Percentiles rank a stretch among this genome's conserved stretches.
Evolutionary conservation across 2,329 filamentous ascomycete species (phyloP).

Genomic region (Cytospora mali): DNA sequence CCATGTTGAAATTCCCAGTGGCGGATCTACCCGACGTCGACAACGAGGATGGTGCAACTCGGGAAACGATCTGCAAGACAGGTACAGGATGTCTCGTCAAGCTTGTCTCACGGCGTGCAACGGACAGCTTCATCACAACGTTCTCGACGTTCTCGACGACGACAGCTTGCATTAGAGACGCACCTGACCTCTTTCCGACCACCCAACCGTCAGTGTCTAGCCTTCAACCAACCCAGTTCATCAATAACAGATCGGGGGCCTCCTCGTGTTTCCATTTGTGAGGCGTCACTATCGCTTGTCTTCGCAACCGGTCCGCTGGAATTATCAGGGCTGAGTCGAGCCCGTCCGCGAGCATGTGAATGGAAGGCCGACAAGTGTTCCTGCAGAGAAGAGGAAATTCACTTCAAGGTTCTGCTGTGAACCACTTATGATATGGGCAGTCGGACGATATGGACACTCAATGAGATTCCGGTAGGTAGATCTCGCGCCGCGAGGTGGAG

Average conservation of each 20-base stretch:
- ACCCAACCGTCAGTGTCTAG: neutral
- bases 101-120: conserved; percentile 10
- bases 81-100: conserved; percentile 1
- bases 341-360: neutral
- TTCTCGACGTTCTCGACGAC: neutral
- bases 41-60: conserved; percentile 1
- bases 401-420: neutral
- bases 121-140: conserved; percentile 2
- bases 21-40: conserved; percentile 28
- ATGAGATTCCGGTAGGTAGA: too few relatives aligned
- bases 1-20: conserved; percentile 18
- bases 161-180: conserved; percentile 1
- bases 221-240: neutral
- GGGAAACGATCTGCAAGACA: conserved; percentile 15
- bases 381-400: neutral
- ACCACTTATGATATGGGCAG: neutral
- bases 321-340: neutral
- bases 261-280: neutral
- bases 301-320: neutral
- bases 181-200: neutral
- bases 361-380: too few relatives aligned
- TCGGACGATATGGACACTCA: neutral
- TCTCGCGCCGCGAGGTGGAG: neutral
- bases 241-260: neutral
- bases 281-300: neutral